Conservation (phyloP, 2,329 filamentous ascomycete genomes). For the Aureobasidium sp. region DNA sequence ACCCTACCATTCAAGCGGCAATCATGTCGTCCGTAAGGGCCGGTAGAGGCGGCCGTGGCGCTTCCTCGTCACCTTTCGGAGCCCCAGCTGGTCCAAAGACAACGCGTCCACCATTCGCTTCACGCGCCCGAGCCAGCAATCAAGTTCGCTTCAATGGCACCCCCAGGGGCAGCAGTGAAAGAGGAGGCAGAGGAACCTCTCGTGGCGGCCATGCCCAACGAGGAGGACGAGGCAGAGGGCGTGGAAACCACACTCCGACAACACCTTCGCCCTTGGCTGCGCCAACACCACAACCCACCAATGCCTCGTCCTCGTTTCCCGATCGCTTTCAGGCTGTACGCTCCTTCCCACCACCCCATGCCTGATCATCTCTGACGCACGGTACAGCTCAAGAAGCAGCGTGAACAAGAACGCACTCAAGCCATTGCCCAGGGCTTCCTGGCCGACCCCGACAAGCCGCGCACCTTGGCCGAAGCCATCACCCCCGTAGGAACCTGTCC, state of each 20-base stretch:
- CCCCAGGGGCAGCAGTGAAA: background rate
- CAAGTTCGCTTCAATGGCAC: constrained; percentile 8
- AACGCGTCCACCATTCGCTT: constrained; percentile 6
- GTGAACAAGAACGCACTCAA: constrained; percentile 43
- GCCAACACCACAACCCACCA: background rate
- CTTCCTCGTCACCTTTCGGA: constrained; percentile 4
- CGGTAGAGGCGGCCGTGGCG: constrained; percentile 16
- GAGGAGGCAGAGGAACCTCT: constrained; percentile 3
- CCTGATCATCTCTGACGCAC: constrained; percentile 8
- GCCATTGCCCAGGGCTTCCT: constrained; percentile 50
- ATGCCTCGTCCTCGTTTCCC: constrained; percentile 13
- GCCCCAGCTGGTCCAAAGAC: constrained; percentile 7
- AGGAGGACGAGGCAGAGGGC: constrained; percentile 5
- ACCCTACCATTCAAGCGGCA: constrained; percentile 14
- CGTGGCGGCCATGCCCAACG: background rate
- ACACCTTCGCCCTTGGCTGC: constrained; percentile 8
- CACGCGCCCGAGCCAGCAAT: constrained; percentile 14
- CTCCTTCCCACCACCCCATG: background rate
- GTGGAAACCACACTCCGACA: constrained; percentile 7
- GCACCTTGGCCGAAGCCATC: constrained; percentile 53
- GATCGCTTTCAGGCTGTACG: constrained; percentile 16
- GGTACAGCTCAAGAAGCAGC: constrained; percentile 40
- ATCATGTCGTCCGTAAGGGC: constrained; percentile 19
- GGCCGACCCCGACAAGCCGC: constrained; percentile 55
- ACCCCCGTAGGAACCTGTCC: constrained; percentile 55